phyloP scores from a whole-genome alignment of 2,329 filamentous ascomycete genomes.

The Didymella arachidicola region DNA sequence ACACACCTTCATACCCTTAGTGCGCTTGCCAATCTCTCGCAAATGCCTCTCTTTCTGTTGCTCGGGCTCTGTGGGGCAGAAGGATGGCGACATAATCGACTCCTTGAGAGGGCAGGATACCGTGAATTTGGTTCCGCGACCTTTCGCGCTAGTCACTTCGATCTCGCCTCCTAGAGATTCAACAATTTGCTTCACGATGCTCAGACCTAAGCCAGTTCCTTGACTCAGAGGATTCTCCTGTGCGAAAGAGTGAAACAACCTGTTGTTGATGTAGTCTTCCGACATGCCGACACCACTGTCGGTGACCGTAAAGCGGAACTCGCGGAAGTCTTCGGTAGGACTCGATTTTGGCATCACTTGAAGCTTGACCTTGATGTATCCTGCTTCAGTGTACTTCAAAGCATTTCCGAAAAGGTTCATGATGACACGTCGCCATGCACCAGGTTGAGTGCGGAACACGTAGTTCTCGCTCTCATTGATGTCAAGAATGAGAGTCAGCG shows the following conservation, averaged over 20 bases:
- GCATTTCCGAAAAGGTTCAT: slow-evolving; percentile 54
- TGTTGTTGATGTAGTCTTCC: slow-evolving; percentile 48
- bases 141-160: slow-evolving; percentile 47
- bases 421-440: slow-evolving; percentile 50
- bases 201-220: slow-evolving; percentile 51
- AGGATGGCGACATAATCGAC: slow-evolving; percentile 41
- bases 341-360: slow-evolving; percentile 36
- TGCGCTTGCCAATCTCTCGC: slow-evolving; percentile 37
- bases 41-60: slow-evolving; percentile 36
- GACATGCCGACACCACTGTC: slow-evolving; percentile 54
- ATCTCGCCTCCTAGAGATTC: slow-evolving; percentile 49
- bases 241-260: slow-evolving; percentile 51
- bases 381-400: slow-evolving; percentile 50
- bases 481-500: slow-evolving; percentile 46
- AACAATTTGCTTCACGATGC: slow-evolving; percentile 51
- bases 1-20: slow-evolving; percentile 40
- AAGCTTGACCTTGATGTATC: slow-evolving; percentile 49
- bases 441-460: slow-evolving; percentile 49
- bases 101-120: slow-evolving; percentile 47
- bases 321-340: slow-evolving; percentile 34
- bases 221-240: slow-evolving; percentile 51
- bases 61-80: slow-evolving; percentile 32
- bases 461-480: slow-evolving; percentile 48
- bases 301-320: slow-evolving; percentile 45
- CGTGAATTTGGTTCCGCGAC: slow-evolving; percentile 48